Evolutionary conservation across 108 stramenopile genomes (phyloP).

Genomic region (Seminavis robusta): DNA sequence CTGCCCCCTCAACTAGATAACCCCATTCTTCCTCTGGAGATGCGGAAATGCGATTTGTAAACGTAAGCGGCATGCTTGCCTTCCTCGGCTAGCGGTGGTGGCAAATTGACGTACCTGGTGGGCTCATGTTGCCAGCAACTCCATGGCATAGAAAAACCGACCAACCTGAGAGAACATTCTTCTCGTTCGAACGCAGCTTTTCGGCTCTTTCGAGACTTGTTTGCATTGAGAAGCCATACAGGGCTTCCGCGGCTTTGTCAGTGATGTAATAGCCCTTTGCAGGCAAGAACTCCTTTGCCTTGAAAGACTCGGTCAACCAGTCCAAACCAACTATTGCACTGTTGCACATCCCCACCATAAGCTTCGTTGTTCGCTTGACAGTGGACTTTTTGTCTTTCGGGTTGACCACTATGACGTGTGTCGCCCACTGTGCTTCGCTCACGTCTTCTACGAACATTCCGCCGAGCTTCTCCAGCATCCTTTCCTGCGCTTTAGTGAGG

Average conservation of each 20-base stretch:
- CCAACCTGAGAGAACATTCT: conserved; percentile 34
- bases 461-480: neutral
- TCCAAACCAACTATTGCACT: neutral
- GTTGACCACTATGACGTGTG: neutral
- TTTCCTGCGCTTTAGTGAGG: too few species aligned
- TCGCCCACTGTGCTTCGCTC: neutral
- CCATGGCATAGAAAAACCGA: conserved; percentile 41
- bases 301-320: too few species aligned
- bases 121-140: conserved; percentile 54
- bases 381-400: too few species aligned
- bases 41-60: too few species aligned
- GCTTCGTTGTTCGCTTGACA: neutral
- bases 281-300: too few species aligned
- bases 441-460: neutral
- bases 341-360: neutral
- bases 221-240: conserved; percentile 50
- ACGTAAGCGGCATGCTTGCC: too few species aligned
- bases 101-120: too few species aligned
- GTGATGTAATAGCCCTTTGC: too few species aligned
- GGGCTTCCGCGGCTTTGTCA: too few species aligned
- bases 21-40: conserved; percentile 38
- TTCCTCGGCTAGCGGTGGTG: too few species aligned
- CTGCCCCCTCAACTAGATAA: conserved; percentile 39
- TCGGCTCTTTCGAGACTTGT: conserved; percentile 34
- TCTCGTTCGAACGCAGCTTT: conserved; percentile 15